Evolutionary conservation across 2,329 filamentous ascomycete species (phyloP), one percentile per base, ranked within the genome.

Genomic region (Hypomyces perniciosus): DNA sequence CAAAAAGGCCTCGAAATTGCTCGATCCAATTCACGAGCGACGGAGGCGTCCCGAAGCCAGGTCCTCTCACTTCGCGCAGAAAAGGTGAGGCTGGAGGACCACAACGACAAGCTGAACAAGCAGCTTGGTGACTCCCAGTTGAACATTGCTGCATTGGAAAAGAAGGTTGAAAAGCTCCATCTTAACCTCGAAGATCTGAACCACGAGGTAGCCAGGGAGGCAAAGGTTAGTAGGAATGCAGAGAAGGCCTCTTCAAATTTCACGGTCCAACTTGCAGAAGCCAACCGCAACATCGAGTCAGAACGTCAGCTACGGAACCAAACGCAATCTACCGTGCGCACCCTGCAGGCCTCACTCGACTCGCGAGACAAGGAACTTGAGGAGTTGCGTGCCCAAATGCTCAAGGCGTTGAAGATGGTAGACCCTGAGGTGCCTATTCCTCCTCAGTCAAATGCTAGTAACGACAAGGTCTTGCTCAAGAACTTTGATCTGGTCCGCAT

Each of bases 1-100:
- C 92, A 97, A 63, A 97, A 97, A 74, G 93, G 95, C 30, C 79
- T 99, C 6, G 92, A 99, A 64, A 95, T 99, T 66, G 92, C 92
- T 38, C 83, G 93, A 42, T 93, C 92, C 1, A 89, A 83, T 54
- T 95, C 91, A 5, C 85, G 86, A 53, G 92, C 88, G 30, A 90
- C 81, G 54, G 92, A 97, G 59, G 88, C 84, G 31, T 88, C 90
- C 43, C 84, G 91, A 35, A 79, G 84, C 2, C 87, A 93, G 58
- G 75, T 96, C 44, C 69, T 81, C 37, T 83, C 85, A 52, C 73
- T 96, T 29, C 90, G 92, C 56, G 81, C 84, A 12, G 92, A 96
- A 62, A 97, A 96, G 71, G 68, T 79, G 1, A 89, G 86, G 61
- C 69, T 88, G 0, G 91, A 96, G 53, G 90, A 96, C 58, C 85